Evolutionary conservation across 2,329 filamentous ascomycete species (phyloP).

Genomic region (Capronia coronata): DNA sequence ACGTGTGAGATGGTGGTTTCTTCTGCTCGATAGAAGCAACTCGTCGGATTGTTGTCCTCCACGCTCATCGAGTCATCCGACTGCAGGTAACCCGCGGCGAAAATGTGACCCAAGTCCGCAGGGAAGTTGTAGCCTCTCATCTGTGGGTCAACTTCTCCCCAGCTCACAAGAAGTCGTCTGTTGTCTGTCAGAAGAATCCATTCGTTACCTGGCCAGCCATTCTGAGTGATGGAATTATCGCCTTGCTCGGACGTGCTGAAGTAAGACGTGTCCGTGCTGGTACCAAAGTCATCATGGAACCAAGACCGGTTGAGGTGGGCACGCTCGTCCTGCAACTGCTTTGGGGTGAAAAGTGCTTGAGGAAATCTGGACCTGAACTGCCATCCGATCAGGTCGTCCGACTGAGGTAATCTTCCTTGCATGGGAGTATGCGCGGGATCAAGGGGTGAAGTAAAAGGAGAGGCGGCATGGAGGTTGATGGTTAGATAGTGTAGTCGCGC

Average conservation of each 20-base stretch:
- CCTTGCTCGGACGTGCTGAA: constrained; percentile 36
- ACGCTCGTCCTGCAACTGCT: constrained; percentile 46
- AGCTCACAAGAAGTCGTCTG: constrained; percentile 51
- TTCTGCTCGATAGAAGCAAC: constrained; percentile 49
- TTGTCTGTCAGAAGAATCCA: constrained; percentile 50
- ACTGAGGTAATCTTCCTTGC: constrained; percentile 41
- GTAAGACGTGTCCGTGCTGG: constrained; percentile 39
- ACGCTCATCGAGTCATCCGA: constrained; percentile 25
- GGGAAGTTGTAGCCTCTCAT: constrained; percentile 51
- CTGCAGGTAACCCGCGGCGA: constrained; percentile 42
- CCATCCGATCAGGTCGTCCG: constrained; percentile 42
- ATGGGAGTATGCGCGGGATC: constrained; percentile 39
- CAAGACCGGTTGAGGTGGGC: constrained; percentile 53
- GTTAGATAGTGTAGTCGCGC: constrained; percentile 50
- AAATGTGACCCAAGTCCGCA: constrained; percentile 48
- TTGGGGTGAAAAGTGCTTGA: constrained; percentile 47
- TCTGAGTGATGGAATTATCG: constrained; percentile 39
- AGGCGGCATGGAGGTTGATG: constrained; percentile 56
- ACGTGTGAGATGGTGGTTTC: constrained; percentile 37
- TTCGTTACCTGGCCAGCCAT: constrained; percentile 60
- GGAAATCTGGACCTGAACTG: constrained; percentile 41
- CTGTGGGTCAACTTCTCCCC: constrained; percentile 53
- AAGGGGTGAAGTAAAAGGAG: constrained; percentile 38
- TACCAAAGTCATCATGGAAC: constrained; percentile 34
- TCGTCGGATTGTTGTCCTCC: constrained; percentile 41